A percentile compares a stretch with the other conserved stretches of the same genome.
Conservation (phyloP, 2,329 filamentous ascomycete genomes). For the Epicoccum nigrum region DNA sequence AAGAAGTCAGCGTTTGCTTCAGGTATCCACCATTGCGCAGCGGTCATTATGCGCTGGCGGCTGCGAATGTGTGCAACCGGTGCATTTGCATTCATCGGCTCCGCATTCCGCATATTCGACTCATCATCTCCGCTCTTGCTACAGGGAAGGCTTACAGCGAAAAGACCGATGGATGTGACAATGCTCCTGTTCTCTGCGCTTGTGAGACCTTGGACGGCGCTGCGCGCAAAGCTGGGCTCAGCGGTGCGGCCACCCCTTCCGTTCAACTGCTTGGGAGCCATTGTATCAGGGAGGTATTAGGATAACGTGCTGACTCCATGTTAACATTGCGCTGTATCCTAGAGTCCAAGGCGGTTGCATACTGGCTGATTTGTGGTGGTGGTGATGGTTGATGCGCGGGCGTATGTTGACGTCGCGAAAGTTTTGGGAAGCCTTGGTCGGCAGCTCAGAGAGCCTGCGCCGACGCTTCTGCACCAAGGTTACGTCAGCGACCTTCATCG, state of each 20-base stretch:
- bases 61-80: neutral
- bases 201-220: conserved; percentile 50
- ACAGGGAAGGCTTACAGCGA: conserved; percentile 53
- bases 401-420: conserved; percentile 28
- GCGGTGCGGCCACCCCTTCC: conserved; percentile 36
- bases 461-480: conserved; percentile 1
- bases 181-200: conserved; percentile 57
- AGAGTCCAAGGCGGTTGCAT: neutral
- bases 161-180: conserved; percentile 56
- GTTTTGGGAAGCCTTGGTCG: conserved; percentile 30
- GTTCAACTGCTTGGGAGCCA: conserved; percentile 41
- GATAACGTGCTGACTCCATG: neutral
- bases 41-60: neutral
- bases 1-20: conserved; percentile 25
- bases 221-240: conserved; percentile 50
- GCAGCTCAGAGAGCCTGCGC: conserved; percentile 6
- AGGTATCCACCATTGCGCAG: conserved; percentile 1
- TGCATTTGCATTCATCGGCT: conserved; percentile 5
- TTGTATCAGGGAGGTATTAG: conserved; percentile 17
- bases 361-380: conserved; percentile 11
- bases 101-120: conserved; percentile 10
- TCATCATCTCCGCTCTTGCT: conserved; percentile 6
- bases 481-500: neutral
- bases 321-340: neutral
- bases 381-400: conserved; percentile 11